phyloP scores from a whole-genome alignment of 345 rosid species.

The Cochlearia excelsa region DNA sequence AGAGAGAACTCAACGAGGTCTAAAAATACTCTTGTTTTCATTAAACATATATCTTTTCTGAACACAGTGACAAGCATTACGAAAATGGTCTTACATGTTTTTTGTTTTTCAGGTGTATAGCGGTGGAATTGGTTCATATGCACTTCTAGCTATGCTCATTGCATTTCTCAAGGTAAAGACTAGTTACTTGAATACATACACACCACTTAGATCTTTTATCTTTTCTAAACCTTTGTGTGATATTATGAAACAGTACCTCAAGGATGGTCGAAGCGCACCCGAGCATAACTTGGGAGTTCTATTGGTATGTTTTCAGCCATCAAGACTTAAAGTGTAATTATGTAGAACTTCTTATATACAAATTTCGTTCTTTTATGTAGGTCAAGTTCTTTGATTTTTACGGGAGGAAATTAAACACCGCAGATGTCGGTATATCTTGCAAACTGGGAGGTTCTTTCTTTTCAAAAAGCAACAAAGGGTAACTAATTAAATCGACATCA shows the following conservation, averaged over 20 bases:
- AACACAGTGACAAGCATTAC: constrained; percentile 23
- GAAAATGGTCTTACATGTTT: constrained; percentile 2
- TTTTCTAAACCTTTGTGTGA: not conserved
- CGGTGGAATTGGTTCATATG: constrained; percentile 94
- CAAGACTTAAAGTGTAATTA: too few relatives aligned
- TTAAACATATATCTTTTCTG: not conserved
- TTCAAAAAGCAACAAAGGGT: constrained; percentile 73
- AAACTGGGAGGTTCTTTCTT: constrained; percentile 61
- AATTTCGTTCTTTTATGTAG: constrained; percentile 39
- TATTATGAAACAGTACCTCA: constrained; percentile 52
- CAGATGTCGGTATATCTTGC: constrained; percentile 91
- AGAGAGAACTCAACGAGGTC: constrained; percentile 94
- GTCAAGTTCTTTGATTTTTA: constrained; percentile 84
- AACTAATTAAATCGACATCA: constrained; percentile 22
- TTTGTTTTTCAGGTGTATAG: constrained; percentile 66
- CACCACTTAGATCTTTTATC: not conserved
- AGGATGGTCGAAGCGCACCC: constrained; percentile 44
- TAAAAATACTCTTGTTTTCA: constrained; percentile 13
- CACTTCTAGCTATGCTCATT: constrained; percentile 84
- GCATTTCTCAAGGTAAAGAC: constrained; percentile 65
- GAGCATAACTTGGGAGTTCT: constrained; percentile 86
- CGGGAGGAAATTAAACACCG: constrained; percentile 73
- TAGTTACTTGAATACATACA: constrained; percentile 3
- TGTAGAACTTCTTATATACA: too few relatives aligned
- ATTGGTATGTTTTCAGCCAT: constrained; percentile 51